Evolutionary conservation across 2,329 filamentous ascomycete species (phyloP), one percentile per base, ranked within the genome.

Genomic region (Aspergillus alliaceus): DNA sequence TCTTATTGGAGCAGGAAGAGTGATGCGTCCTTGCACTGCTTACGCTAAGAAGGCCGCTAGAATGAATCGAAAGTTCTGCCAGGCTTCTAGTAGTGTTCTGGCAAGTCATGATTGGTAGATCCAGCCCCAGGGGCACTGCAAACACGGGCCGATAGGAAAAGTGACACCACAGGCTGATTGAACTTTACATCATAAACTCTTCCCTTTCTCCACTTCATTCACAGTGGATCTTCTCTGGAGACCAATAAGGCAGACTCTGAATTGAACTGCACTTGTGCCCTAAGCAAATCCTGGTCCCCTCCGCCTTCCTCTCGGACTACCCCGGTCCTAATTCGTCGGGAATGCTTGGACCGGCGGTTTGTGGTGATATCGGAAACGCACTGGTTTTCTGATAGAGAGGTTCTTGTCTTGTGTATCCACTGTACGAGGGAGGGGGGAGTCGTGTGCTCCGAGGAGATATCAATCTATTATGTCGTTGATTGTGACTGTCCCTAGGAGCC

Each of bases 11-110:
- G 55, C 27, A 24, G 25, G 32, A 18, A 46, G 47, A 61, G 53
- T 61, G 57, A 58, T 47, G 59, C 55, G 53, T 59, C 61, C 62
- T 54, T 57, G 60, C 57, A 57, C 51, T 51, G 63, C 59, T 59
- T 55, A 59, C 64, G 59, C 64, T 64, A 66, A 63, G 64, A 66
- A 62, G 58, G 51, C 51, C 40, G 49, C 61, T 58, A 46, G 63
- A 66, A 65, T 51, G 53, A 53, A 58, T 52, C 35, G 58, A 59
- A 60, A 42, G 55, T 66, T 64, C 61, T 59, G 58, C 37, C 58
- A 57, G 48, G 37, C 56, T 66, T 66, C 64, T 64, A 65, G 64
- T n/a, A 24, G n/a, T 44, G 40, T 11, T 14, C 40, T 44, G 40
- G 40, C 40, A 44, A 24, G 6, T 6, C n/a, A 11, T 44, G 40